These are phyloP conservation scores for Candolleomyces eurysporus DNA, from an alignment of 768 basidiomycete species.

Conservation along the genomic window DNA sequence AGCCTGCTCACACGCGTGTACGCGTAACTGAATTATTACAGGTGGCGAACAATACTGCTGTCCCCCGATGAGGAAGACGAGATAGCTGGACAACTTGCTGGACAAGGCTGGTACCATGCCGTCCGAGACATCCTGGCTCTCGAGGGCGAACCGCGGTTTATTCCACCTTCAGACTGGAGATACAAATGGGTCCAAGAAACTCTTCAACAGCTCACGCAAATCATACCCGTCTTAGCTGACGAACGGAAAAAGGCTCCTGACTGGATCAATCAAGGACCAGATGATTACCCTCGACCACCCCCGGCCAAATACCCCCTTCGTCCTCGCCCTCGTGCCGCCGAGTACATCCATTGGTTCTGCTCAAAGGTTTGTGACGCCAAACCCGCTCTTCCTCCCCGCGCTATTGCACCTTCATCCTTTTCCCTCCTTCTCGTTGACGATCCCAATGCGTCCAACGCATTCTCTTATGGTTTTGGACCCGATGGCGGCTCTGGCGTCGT, in stretches of 20 bases:
- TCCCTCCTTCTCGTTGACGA: conserved; percentile 87
- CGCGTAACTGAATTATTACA: conserved; percentile 23
- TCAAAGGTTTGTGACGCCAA: conserved; percentile 47
- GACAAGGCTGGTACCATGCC: conserved; percentile 83
- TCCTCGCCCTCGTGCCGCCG: conserved; percentile 79
- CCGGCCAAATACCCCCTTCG: conserved; percentile 78
- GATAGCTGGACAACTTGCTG: conserved; percentile 79
- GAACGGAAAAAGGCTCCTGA: conserved; percentile 54
- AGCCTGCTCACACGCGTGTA: background rate
- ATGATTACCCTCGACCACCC: conserved; percentile 68
- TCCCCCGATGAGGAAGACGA: conserved; percentile 93
- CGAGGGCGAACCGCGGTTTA: conserved; percentile 57
- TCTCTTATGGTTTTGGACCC: conserved; percentile 93
- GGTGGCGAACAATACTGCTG: conserved; percentile 85
- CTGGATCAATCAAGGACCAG: conserved; percentile 52
- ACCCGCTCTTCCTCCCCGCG: conserved; percentile 42
- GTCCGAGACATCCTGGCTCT: conserved; percentile 75
- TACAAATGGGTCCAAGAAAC: conserved; percentile 83
- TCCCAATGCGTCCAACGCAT: conserved; percentile 83
- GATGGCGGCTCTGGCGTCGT: conserved; percentile 92
- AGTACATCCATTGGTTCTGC: conserved; percentile 60
- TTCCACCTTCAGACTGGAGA: conserved; percentile 85
- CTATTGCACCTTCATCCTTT: conserved; percentile 81
- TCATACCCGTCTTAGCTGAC: conserved; percentile 63
- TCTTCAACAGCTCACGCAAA: conserved; percentile 71